phyloP scores from a whole-genome alignment of 352 stramenopile species.

The Peronospora destructor region DNA sequence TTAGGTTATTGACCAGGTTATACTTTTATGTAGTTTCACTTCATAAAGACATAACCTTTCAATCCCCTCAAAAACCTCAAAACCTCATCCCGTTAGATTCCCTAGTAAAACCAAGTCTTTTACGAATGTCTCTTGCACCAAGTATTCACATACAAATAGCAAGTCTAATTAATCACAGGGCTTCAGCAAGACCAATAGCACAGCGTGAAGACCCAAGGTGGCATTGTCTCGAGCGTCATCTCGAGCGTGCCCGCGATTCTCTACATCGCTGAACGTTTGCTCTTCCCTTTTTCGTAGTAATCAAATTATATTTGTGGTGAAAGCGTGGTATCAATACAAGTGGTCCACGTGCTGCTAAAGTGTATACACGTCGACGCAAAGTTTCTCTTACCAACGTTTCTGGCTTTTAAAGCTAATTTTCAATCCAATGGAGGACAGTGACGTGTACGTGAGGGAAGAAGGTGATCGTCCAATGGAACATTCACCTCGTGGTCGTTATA shows the following conservation, averaged over 20 bases:
- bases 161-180: conserved; percentile 28
- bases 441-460: conserved; percentile 69
- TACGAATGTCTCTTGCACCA: neutral
- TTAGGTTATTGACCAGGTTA: too few relatives aligned
- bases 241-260: conserved; percentile 14
- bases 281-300: conserved; percentile 15
- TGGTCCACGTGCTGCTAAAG: conserved; percentile 16
- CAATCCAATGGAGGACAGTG: conserved; percentile 45
- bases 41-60: too few relatives aligned
- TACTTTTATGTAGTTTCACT: too few relatives aligned
- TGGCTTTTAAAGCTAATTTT: neutral
- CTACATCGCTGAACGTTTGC: conserved; percentile 6
- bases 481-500: conserved; percentile 77
- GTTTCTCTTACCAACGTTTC: neutral
- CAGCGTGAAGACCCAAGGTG: conserved; percentile 24
- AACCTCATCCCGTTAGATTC: conserved; percentile 4
- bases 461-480: conserved; percentile 68
- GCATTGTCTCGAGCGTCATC: conserved; percentile 29
- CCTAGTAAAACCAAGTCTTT: neutral
- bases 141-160: conserved; percentile 12
- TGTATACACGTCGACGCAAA: neutral
- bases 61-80: conserved; percentile 2
- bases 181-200: conserved; percentile 27
- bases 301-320: conserved; percentile 10
- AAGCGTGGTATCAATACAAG: conserved; percentile 12